Percentiles rank a stretch among this genome's conserved stretches.
These are phyloP conservation scores for Candida dubliniensis DNA, from an alignment of 1,139 yeast species.

Conservation along the genomic window DNA sequence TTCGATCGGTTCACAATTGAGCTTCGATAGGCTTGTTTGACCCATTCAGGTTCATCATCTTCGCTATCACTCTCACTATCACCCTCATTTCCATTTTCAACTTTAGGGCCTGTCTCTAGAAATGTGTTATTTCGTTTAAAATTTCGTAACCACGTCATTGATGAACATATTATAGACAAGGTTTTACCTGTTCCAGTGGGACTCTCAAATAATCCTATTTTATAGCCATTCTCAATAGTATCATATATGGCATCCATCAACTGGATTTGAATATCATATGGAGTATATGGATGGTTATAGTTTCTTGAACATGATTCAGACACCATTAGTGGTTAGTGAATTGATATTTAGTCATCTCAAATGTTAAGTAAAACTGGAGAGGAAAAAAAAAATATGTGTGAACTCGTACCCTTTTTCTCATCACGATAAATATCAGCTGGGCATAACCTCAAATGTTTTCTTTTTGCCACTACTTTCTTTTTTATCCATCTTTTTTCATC, in stretches of 20 bases:
- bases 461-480: too few species aligned
- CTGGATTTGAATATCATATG: conserved; percentile 75
- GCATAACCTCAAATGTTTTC: too few species aligned
- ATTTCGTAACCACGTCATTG: conserved; percentile 82
- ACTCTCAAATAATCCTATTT: conserved; percentile 83
- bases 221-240: conserved; percentile 56
- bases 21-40: conserved; percentile 41
- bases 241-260: conserved; percentile 76
- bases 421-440: too few species aligned
- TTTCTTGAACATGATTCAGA: conserved; percentile 1
- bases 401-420: too few species aligned
- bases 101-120: conserved; percentile 28
- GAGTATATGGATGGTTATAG: conserved; percentile 76
- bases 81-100: conserved; percentile 10
- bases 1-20: conserved; percentile 31
- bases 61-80: conserved; percentile 22
- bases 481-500: too few species aligned
- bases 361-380: too few species aligned
- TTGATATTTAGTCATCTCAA: too few species aligned
- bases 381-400: too few species aligned
- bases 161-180: conserved; percentile 78
- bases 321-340: background rate
- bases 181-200: conserved; percentile 98
- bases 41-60: conserved; percentile 67
- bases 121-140: conserved; percentile 44